A percentile compares a stretch with the other conserved stretches of the same genome.
Evolutionary conservation across 1,139 yeast genomes (phyloP).

Genomic region (Suhomyces coccinellae): DNA sequence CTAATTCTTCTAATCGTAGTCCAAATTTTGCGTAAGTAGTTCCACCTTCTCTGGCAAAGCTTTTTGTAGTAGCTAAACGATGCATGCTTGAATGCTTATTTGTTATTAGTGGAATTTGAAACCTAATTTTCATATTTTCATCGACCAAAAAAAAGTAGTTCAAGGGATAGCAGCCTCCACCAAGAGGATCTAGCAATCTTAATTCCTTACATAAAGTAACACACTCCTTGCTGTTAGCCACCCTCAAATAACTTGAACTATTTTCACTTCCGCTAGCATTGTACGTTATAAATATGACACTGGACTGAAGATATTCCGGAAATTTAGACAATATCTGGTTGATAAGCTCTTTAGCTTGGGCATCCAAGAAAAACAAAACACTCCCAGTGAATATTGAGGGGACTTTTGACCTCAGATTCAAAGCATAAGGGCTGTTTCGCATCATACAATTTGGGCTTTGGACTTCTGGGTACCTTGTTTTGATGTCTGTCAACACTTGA

Average conservation of each 20-base stretch:
- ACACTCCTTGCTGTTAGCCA: slow-evolving; percentile 16
- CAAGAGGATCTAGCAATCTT: slow-evolving; percentile 45
- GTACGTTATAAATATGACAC: slow-evolving; percentile 14
- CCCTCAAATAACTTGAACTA: neutral
- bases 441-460: neutral
- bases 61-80: neutral
- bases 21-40: slow-evolving; percentile 20
- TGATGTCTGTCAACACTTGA: neutral
- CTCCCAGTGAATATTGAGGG: neutral
- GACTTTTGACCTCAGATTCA: no score
- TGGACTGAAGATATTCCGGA: slow-evolving; percentile 1
- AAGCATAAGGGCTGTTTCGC: no score
- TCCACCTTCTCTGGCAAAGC: slow-evolving; percentile 9
- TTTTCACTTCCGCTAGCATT: neutral
- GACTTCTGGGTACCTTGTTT: neutral
- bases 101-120: slow-evolving; percentile 24
- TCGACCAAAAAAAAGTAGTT: slow-evolving; percentile 40
- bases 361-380: slow-evolving; percentile 21
- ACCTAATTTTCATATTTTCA: slow-evolving; percentile 22
- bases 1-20: slow-evolving; percentile 21
- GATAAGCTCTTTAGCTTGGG: slow-evolving; percentile 24
- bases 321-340: slow-evolving; percentile 11
- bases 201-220: slow-evolving; percentile 27
- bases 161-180: slow-evolving; percentile 53
- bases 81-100: slow-evolving; percentile 4